Evolutionary conservation across 257 asterid species (phyloP), one percentile per base, ranked within the genome.

Genomic region (Eustoma russellianum): DNA sequence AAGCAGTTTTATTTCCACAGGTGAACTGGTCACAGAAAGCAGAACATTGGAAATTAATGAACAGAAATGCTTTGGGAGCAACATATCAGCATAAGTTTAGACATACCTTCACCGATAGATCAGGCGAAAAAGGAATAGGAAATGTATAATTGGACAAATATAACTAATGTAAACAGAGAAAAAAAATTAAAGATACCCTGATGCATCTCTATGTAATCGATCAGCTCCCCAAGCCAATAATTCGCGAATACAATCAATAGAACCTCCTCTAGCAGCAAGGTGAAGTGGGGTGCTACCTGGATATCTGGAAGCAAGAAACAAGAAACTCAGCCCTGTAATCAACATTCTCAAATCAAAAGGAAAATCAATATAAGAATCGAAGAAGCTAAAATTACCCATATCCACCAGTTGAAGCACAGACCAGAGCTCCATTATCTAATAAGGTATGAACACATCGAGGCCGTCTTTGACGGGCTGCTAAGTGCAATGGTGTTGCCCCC

Each of bases 201-300:
- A 82, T 48, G 88, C 65, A 59, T 91, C 98, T 80, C 95, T 75
- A 38, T 79, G 88, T 56, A 77, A 75, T 13, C 96, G 83, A 68
- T 91, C 95, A 3, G 94, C 95, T 9, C 98, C 96, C 96, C 96
- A 80, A 49, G 98, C 96, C 18, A 91, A 76, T 72, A 91, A 66
- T 46, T 91, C 89, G n/a, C 94, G 77, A 53, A 91, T 65, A 66
- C 96, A 91, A 68, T 91, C 98, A 54, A 91, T 81, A 53, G 96
- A 91, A 34, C 98, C 98, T 16, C 89, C 83, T 74, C 98, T 79
- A 41, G 98, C 98, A 70, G 98, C 98, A 76, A 91, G 79, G 76
- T 91, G 98, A 59, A 91, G 96, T n/a, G 98, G 94, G 48, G 96
- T 80, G 62, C 96, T 87, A 16, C 96, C 93, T 0, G 82, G 86